Conservation (phyloP, 1,284 basidiomycete species). For the Meira nashicola region DNA sequence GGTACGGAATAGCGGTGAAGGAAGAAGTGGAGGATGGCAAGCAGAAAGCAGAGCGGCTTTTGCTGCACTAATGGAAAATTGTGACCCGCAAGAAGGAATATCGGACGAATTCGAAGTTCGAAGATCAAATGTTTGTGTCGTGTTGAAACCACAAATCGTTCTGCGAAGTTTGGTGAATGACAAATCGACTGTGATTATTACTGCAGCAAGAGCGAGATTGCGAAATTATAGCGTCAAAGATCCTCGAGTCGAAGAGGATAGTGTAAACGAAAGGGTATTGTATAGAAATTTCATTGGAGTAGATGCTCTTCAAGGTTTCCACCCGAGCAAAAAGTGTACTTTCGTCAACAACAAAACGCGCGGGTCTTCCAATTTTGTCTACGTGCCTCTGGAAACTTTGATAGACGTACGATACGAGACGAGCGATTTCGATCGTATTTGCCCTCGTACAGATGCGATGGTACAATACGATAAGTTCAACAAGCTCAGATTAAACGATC, state of each 20-base stretch:
- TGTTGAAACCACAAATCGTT: slow-evolving; percentile 87
- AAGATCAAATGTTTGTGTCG: slow-evolving; percentile 71
- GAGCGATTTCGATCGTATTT: slow-evolving; percentile 65
- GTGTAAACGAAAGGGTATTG: slow-evolving; percentile 79
- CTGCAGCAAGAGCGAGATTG: slow-evolving; percentile 75
- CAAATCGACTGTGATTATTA: slow-evolving; percentile 69
- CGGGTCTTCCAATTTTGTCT: slow-evolving; percentile 52
- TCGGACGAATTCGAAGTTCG: slow-evolving; percentile 55
- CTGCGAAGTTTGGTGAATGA: slow-evolving; percentile 65
- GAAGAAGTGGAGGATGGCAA: slow-evolving; percentile 17
- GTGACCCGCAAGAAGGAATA: slow-evolving; percentile 42
- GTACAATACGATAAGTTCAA: slow-evolving; percentile 95
- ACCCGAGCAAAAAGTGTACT: slow-evolving; percentile 61
- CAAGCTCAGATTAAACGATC: slow-evolving; percentile 62
- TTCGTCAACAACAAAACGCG: slow-evolving; percentile 14
- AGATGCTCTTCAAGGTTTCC: slow-evolving; percentile 80
- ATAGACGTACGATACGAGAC: slow-evolving; percentile 25
- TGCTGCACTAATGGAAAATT: neutral
- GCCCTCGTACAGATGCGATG: slow-evolving; percentile 79
- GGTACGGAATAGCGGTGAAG: neutral
- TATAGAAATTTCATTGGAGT: slow-evolving; percentile 71
- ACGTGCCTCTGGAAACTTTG: slow-evolving; percentile 76
- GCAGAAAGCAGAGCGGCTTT: neutral
- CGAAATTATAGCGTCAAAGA: slow-evolving; percentile 80
- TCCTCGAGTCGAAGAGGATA: slow-evolving; percentile 65